Evolutionary conservation across 106 monocot species (phyloP), one percentile per base, ranked within the genome.

Genomic region (Allium cepa): DNA sequence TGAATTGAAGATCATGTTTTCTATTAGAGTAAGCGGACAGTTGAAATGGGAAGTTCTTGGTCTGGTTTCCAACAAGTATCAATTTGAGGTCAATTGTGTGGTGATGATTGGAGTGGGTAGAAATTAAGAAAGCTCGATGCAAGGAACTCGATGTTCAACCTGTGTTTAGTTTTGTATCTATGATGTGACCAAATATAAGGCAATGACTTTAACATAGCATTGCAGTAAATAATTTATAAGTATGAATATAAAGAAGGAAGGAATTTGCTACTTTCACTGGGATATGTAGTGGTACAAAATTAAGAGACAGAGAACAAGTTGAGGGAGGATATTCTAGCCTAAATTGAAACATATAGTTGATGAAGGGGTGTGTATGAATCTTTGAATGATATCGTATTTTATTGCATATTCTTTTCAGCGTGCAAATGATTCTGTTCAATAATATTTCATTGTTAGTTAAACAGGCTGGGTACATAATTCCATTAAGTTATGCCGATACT

Each of bases 41-140:
- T 63, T 94, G 17, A 70, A 87, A 15, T 94, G 90, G 90, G 86
- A 83, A 78, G 90, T 94, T 3, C 90, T 81, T 28, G 81, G 52
- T 7, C 90, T 86, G 90, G 78, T 90, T 10, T 90, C 93, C 0
- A 77, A 87, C n/a, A 15, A 63, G 50, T 80, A 90, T 60, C 47
- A 59, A 55, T 69, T 87, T 46, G 81, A 67, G 82, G 47, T 74
- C 46, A 77, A 49, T 86, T 12, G 63, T 66, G 4, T 22, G 57
- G 56, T 17, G 57, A 9, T 60, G 36, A 36, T 36, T 4, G 36
- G 36, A 36, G 36, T 36, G 1, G 36, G 36, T 36, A 36, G 36
- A 4, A 36, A 36, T 36, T 36, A 1, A 36, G 36, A 36, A 36
- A 36, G 36, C 53, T 53, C 53, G 53, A 15, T 53, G 53, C 53